These are phyloP conservation scores for Claviceps sorghi DNA, from an alignment of 2,329 filamentous ascomycete genomes.

Conservation along the genomic window DNA sequence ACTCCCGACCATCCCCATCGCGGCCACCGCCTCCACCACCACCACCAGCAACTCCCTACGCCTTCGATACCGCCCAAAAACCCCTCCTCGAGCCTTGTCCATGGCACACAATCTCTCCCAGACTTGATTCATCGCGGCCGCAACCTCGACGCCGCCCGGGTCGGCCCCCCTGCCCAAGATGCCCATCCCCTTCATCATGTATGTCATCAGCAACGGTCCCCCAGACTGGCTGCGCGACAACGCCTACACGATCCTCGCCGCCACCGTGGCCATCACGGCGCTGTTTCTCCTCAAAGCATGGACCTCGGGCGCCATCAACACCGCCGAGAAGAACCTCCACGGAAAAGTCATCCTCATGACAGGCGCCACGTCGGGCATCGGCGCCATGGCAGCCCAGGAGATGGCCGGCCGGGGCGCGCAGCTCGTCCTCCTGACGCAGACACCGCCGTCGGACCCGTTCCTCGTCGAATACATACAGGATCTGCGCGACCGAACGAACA, in stretches of 20 bases:
- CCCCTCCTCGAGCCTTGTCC: neutral
- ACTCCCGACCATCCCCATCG: neutral
- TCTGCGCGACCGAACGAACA: slow-evolving; percentile 58
- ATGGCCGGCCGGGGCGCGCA: slow-evolving; percentile 77
- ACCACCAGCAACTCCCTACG: neutral
- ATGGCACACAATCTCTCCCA: neutral
- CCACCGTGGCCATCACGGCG: slow-evolving; percentile 20
- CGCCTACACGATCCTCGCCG: slow-evolving; percentile 27
- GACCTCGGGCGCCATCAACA: slow-evolving; percentile 60
- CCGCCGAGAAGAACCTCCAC: slow-evolving; percentile 71
- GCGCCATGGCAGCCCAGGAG: slow-evolving; percentile 57
- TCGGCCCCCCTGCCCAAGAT: slow-evolving; percentile 20
- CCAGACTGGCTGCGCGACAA: slow-evolving; percentile 34
- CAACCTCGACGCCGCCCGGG: neutral
- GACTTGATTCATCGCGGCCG: neutral
- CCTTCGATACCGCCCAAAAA: neutral
- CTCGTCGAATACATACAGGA: slow-evolving; percentile 88
- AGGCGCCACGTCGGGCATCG: slow-evolving; percentile 86
- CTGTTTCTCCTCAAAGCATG: slow-evolving; percentile 51
- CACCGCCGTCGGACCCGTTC: slow-evolving; percentile 70
- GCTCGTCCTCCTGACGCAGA: slow-evolving; percentile 74
- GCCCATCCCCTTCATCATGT: slow-evolving; percentile 37
- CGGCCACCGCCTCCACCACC: neutral
- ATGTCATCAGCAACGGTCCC: slow-evolving; percentile 31
- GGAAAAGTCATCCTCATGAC: slow-evolving; percentile 90